phyloP scores from a whole-genome alignment of 257 asterid genomes.

The Parsonsia alboflavescens region DNA sequence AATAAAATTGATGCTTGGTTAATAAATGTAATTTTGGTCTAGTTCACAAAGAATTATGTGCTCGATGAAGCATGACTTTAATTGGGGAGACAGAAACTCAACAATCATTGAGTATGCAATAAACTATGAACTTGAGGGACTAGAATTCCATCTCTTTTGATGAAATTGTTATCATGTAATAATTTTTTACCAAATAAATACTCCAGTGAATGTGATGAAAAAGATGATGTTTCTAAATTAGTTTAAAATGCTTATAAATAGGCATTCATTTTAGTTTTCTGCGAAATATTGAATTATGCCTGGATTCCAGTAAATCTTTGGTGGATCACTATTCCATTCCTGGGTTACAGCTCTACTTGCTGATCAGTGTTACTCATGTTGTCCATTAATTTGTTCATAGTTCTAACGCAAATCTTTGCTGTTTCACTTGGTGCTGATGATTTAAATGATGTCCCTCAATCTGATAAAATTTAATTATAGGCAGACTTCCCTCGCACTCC shows the following conservation, averaged over 20 bases:
- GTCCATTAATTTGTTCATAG: background rate
- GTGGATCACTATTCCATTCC: background rate
- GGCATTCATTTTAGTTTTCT: background rate
- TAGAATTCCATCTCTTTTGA: background rate
- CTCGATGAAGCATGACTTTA: background rate
- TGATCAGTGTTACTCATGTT: background rate
- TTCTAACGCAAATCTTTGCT: background rate
- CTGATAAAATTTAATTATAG: conserved; percentile 32
- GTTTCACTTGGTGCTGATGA: background rate
- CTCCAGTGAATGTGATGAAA: background rate
- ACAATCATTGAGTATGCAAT: background rate
- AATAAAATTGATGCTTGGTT: background rate
- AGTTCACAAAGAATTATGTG: background rate
- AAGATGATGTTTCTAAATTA: background rate
- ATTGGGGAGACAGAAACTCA: background rate
- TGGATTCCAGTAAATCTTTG: background rate
- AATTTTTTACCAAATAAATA: background rate
- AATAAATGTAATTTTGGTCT: background rate
- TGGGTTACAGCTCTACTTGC: background rate
- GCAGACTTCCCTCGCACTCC: conserved; percentile 79
- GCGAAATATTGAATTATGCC: background rate
- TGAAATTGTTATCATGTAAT: background rate
- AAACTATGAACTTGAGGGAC: background rate
- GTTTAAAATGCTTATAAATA: background rate
- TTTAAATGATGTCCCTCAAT: conserved; percentile 8